Evolutionary conservation across 768 basidiomycete species (phyloP).

Genomic region (Xerocomus potaroensis): DNA sequence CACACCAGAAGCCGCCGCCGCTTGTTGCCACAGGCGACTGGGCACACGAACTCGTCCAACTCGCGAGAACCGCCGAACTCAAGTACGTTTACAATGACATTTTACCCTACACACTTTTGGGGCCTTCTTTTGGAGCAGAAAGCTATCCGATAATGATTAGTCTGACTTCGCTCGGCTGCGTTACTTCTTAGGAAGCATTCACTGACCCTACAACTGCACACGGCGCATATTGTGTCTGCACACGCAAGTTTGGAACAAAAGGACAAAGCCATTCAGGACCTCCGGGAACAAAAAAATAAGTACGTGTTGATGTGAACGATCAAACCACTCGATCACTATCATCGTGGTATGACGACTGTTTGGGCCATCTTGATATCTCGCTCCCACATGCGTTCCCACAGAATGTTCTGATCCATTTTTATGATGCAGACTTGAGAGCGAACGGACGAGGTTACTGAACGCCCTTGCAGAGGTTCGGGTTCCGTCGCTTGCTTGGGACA

Average conservation of each 20-base stretch:
- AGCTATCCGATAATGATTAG: constrained; percentile 1
- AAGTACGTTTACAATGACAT: constrained; percentile 52
- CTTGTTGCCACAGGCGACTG: constrained; percentile 80
- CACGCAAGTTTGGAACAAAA: constrained; percentile 78
- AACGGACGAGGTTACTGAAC: constrained; percentile 63
- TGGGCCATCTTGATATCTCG: neutral
- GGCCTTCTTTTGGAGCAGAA: neutral
- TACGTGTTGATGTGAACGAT: constrained; percentile 32
- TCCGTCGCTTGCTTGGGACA: constrained; percentile 4
- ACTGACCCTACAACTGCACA: constrained; percentile 77
- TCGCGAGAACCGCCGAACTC: constrained; percentile 83
- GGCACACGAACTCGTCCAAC: constrained; percentile 81
- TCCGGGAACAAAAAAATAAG: constrained; percentile 84
- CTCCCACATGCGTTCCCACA: neutral
- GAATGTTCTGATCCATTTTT: constrained; percentile 14
- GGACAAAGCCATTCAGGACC: constrained; percentile 71
- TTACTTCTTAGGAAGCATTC: constrained; percentile 64
- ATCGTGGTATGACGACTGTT: neutral
- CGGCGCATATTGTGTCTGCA: constrained; percentile 81
- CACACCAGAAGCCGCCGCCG: constrained; percentile 36
- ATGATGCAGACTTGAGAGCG: constrained; percentile 62
- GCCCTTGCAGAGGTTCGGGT: constrained; percentile 62
- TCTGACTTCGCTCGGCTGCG: constrained; percentile 8
- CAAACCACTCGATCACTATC: neutral
- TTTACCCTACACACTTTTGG: neutral